A percentile compares a stretch with the other conserved stretches of the same genome.
Evolutionary conservation across 768 basidiomycete species (phyloP).

Genomic region (Termitomyces sp.): DNA sequence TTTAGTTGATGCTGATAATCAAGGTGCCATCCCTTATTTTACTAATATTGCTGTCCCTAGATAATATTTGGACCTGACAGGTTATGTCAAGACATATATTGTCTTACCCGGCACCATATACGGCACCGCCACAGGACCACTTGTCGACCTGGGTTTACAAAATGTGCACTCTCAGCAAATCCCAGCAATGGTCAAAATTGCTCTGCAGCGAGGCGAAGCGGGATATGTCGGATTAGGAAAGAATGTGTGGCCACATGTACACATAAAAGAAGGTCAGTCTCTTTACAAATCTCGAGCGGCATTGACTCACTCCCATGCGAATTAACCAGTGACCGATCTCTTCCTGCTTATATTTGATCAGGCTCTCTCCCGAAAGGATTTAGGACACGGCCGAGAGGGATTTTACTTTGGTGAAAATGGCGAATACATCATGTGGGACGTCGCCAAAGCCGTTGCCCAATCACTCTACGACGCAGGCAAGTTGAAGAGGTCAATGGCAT

Average conservation of each 20-base stretch:
- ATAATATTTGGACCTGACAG: conserved; percentile 1
- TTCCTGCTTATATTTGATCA: conserved; percentile 42
- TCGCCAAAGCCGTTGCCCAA: conserved; percentile 34
- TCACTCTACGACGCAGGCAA: conserved; percentile 31
- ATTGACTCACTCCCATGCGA: neutral
- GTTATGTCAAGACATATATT: conserved; percentile 35
- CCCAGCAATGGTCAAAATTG: conserved; percentile 37
- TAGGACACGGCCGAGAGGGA: conserved; percentile 39
- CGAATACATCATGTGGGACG: conserved; percentile 35
- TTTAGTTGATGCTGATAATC: conserved; percentile 42
- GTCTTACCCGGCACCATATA: conserved; percentile 53
- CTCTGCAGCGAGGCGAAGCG: conserved; percentile 39
- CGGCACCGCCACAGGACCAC: conserved; percentile 39
- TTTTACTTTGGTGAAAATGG: conserved; percentile 50
- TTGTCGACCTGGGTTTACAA: conserved; percentile 49
- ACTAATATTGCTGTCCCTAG: neutral
- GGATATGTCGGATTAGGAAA: conserved; percentile 51
- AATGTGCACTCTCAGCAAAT: conserved; percentile 51
- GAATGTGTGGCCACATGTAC: conserved; percentile 52
- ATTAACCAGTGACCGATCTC: conserved; percentile 36
- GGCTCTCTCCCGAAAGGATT: conserved; percentile 25
- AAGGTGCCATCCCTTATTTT: conserved; percentile 28
- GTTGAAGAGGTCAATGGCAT: conserved; percentile 35
- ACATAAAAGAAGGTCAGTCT: conserved; percentile 21
- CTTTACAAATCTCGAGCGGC: neutral